Evolutionary conservation across 2,329 filamentous ascomycete species (phyloP), one percentile per base, ranked within the genome.

Genomic region (Fonsecaea pugnacius): DNA sequence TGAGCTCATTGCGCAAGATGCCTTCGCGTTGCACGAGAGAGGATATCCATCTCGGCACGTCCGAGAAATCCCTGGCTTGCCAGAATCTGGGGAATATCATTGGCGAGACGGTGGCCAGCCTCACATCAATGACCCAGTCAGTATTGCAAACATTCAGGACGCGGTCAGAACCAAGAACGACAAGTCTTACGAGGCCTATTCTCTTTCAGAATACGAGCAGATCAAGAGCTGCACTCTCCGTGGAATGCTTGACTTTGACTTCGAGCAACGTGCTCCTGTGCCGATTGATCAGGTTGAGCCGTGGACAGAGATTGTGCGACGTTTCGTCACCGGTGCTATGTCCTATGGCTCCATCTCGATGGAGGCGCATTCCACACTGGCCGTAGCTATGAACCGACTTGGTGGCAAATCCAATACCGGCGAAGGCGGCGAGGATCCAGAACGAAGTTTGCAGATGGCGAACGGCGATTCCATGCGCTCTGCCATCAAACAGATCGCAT

Each of bases 271-370:
- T 70, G 87, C 84, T 16, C 87, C 93, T 0, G 91, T 98, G 30
- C 92, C 93, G 4, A 96, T 98, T 70, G 94, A 97, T 71, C 93
- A 97, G 78, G 94, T 98, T 64, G 94, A 98, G 81, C 92, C 94
- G 21, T 98, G 94, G 94, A 97, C 94, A 2, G 93, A 97, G 73
- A 97, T 98, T 72, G 94, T 97, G 52, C 91, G 94, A 70, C 91
- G 94, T 68, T 97, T 97, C 82, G 95, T 94, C 73, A 97, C 94
- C 43, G 94, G 94, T 76, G 94, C 94, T 72, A 98, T 98, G 94
- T 98, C 94, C 2, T 98, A 98, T 75, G 94, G 94, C 54, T 97
- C 94, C 46, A 98, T 98, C 73, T 97, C 94, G 5, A 96, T 97
- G 92, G 94, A 98, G 78, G 94, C 94, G 59, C 94, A 98, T 81